Evolutionary conservation across 768 basidiomycete species (phyloP), one percentile per base, ranked within the genome.

Genomic region (Chalciporus sphaerocephalus): DNA sequence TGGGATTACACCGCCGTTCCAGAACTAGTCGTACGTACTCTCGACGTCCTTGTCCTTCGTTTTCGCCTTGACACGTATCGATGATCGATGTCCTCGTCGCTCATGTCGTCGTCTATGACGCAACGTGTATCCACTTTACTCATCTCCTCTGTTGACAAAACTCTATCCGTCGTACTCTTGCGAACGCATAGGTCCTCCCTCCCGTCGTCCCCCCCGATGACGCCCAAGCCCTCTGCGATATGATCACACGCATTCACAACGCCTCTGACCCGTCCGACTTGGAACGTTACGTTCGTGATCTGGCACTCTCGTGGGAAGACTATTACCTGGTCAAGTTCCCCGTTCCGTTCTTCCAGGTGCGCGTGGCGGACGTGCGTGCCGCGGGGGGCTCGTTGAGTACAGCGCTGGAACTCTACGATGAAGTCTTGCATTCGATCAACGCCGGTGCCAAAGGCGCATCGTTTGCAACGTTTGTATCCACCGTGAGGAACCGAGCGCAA

Each of bases 341-440:
- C 2, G 18, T 64, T 17, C 64, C 63, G 1, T 64, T 64, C 28
- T 64, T 64, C 5, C 59, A 60, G 20, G 63, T 64, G 36, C 53
- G 63, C 21, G 63, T 64, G 12, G 63, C 63, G 6, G 63, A 64
- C 33, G 65, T 64, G 18, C 59, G 63, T 10, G 63, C 65, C 7
- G 21, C 45, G 0, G 63, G 63, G 0, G 65, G 63, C 2, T 66
- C 63, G 5, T 55, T 66, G 40, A 64, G 48, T 1, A 64, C 63
- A 2, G 63, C 63, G 2, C 40, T 64, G 2, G 55, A 54, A 18
- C 44, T 64, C 3, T 64, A 64, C n/a, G 54, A 64, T 11, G 60
- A 66, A 55, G 63, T 58, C 2, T 50, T 66, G 22, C 51, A 42
- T 24, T 39, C 58, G 17, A 53, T 65, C 51, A 21, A 50, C 22